Conservation (phyloP, 2,329 filamentous ascomycete genomes). For the Penicillium nordicum region DNA sequence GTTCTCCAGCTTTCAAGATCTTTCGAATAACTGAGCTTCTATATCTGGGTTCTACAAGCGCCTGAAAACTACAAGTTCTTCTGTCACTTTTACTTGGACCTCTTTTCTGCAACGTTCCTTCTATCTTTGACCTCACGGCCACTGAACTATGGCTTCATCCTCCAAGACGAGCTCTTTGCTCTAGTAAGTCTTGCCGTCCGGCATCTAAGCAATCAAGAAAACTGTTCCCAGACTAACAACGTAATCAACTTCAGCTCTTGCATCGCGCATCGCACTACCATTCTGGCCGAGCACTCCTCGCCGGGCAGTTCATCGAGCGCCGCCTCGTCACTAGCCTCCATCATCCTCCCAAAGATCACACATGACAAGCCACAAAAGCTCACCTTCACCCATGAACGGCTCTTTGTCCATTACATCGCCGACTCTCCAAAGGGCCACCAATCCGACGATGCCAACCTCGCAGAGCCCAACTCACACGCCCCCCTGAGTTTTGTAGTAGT, state of each 20-base stretch:
- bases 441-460: conserved; percentile 41
- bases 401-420: conserved; percentile 94
- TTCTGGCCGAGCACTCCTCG: conserved; percentile 87
- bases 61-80: background rate
- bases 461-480: conserved; percentile 60
- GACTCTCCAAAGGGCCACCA: conserved; percentile 64
- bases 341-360: conserved; percentile 92
- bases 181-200: conserved; percentile 56
- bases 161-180: conserved; percentile 67
- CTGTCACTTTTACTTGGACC: background rate
- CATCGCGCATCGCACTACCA: conserved; percentile 89
- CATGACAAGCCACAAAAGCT: conserved; percentile 79
- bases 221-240: background rate
- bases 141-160: conserved; percentile 62
- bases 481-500: conserved; percentile 91
- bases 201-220: background rate
- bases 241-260: conserved; percentile 63
- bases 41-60: background rate
- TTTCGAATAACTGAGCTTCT: background rate
- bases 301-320: conserved; percentile 79
- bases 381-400: conserved; percentile 86
- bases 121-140: background rate
- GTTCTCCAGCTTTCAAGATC: background rate
- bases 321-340: conserved; percentile 81
- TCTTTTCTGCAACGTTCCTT: background rate